Conservation (phyloP, 495 filamentous ascomycete species). For the Trichoderma gamsii region DNA sequence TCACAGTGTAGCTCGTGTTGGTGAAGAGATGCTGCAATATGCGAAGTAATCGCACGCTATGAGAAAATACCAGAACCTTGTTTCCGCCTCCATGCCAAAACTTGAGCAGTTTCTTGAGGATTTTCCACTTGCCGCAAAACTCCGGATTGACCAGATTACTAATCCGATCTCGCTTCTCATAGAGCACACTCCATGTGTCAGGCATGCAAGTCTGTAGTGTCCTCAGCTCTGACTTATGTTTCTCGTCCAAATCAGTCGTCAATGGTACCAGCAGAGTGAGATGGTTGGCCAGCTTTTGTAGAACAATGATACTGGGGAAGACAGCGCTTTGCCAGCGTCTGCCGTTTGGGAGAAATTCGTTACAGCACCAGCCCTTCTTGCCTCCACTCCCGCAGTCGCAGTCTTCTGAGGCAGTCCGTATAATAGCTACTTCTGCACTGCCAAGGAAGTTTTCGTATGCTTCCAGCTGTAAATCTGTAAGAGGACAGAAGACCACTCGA, state of each 20-base stretch:
- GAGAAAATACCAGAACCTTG: conserved; percentile 90
- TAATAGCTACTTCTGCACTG: conserved; percentile 62
- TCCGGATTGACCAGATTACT: conserved; percentile 80
- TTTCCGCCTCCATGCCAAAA: conserved; percentile 89
- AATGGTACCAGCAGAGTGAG: conserved; percentile 82
- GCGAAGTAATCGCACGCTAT: conserved; percentile 75
- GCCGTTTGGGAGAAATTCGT: conserved; percentile 49
- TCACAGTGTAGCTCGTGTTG: conserved; percentile 85
- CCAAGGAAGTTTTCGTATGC: conserved; percentile 80
- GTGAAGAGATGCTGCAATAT: conserved; percentile 85
- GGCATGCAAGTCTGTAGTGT: conserved; percentile 72
- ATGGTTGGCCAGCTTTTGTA: conserved; percentile 90
- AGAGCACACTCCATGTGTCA: conserved; percentile 69
- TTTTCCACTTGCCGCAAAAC: conserved; percentile 96
- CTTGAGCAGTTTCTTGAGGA: conserved; percentile 75
- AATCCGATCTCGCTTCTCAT: conserved; percentile 68
- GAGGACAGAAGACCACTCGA: conserved; percentile 87
- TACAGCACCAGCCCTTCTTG: conserved; percentile 80
- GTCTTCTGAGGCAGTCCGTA: conserved; percentile 56
- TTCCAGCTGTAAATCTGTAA: conserved; percentile 74
- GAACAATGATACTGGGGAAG: conserved; percentile 74
- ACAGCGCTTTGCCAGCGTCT: conserved; percentile 69
- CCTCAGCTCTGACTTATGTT: conserved; percentile 72
- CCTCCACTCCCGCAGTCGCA: conserved; percentile 73
- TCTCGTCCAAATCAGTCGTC: conserved; percentile 60